Percentiles rank a stretch among this genome's conserved stretches.
Conservation (phyloP, 1,139 yeast genomes). For the Lodderomyces elongisporus region DNA sequence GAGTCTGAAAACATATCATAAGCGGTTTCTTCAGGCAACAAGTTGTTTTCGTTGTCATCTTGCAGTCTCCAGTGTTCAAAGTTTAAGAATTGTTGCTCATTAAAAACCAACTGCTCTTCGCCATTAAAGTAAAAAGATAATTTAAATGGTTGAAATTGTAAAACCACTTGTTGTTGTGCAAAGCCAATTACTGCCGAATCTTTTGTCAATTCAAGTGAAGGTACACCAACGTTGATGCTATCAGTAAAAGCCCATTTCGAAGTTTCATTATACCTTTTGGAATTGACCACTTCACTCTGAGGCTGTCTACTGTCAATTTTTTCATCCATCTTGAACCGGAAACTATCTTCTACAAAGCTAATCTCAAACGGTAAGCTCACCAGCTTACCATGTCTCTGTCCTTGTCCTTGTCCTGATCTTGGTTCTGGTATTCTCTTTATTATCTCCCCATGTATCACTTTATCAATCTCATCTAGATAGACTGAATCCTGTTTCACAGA, state of each 20-base stretch:
- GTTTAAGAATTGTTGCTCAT: slow-evolving; percentile 67
- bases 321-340: slow-evolving; percentile 44
- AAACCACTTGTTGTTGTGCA: slow-evolving; percentile 40
- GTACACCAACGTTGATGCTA: background rate
- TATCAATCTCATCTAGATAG: slow-evolving; percentile 1
- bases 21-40: slow-evolving; percentile 51
- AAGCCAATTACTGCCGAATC: slow-evolving; percentile 22
- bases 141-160: slow-evolving; percentile 49
- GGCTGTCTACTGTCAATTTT: too few relatives aligned
- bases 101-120: slow-evolving; percentile 49
- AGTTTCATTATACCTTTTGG: slow-evolving; percentile 56
- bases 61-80: too few relatives aligned
- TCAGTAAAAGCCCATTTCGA: slow-evolving; percentile 51
- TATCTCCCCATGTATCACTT: slow-evolving; percentile 33
- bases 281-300: slow-evolving; percentile 34
- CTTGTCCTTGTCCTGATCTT: too few relatives aligned
- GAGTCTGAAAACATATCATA: slow-evolving; percentile 56
- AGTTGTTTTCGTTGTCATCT: slow-evolving; percentile 31
- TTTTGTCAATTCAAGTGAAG: background rate
- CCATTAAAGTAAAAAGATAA: slow-evolving; percentile 44
- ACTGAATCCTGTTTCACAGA: slow-evolving; percentile 37
- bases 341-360: slow-evolving; percentile 46
- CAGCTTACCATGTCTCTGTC: too few relatives aligned
- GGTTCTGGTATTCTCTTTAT: slow-evolving; percentile 33
- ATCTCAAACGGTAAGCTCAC: slow-evolving; percentile 52